Evolutionary conservation across 805 yeast genomes (phyloP), one percentile per base, ranked within the genome.

Genomic region (Yamadazyma phyllophila): DNA sequence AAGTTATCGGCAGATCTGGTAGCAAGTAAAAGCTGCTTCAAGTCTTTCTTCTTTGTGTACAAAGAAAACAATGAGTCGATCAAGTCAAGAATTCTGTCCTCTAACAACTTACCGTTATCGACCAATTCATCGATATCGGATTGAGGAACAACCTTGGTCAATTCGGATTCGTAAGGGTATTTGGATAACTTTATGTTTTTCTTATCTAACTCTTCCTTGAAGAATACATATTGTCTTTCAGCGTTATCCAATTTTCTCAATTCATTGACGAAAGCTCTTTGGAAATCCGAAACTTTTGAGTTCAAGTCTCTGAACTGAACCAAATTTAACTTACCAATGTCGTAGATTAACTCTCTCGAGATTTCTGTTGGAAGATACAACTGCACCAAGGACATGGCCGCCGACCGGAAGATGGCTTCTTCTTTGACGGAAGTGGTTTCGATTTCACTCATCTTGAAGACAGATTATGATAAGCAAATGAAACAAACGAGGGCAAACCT

Each of bases 311-410:
- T 74, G 64, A 94, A 89, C 60, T 95, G 97, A 24, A 94, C 78
- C 49, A 81, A 71, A 20, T 96, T 95, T 61, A 88, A 72, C 53
- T 88, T 89, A 4, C 99, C 99, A 31, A 94, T 71, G 24, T 88
- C 80, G 47, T 88, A 80, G n/a, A 90, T 84, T 32, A 89, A 81
- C 48, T 90, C 96, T 51, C 97, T 75, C 7, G 96, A 81, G 36
- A 87, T 83, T 67, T 94, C 99, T 24, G 88, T 82, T 7, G 98
- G 92, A 48, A 94, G 81, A 65, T 88, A 92, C 55, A 94, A 74
- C 71, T 94, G 97, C 43, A 92, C 86, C 57, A 91, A 78, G 40
- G 96, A 81, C 98, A 94, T 95, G 60, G 88, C 96, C 84, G 98
- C 98, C 47, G 98, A 91, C 66, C 77, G 76, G 68, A 72, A 72